Base-by-base conservation (phyloP, 208 protist genomes). In the Leishmania tarentolae region DNA sequence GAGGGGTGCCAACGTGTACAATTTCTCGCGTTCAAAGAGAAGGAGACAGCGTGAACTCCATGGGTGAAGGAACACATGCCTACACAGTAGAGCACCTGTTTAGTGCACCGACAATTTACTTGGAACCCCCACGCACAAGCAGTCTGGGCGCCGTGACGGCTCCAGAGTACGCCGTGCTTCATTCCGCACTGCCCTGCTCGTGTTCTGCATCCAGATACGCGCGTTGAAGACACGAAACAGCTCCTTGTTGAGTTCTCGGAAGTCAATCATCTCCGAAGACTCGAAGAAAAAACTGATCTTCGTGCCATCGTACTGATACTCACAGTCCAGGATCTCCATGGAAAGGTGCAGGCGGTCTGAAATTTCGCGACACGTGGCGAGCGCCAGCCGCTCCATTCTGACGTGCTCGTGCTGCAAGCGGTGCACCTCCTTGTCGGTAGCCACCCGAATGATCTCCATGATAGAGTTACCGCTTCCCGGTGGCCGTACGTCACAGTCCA, bases 181-280 rank as follows among this genome's bases (percentile, higher is more conserved):
- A 78, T 92, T 95, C 68, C 88, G 90, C 69, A 84, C 82, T 17
- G 82, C 46, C 2, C 68, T 83, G 79, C 94, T 96, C 0, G 90
- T 88, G 80, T 97, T 98, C 80, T 97, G 88, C 66, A 98, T 93
- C 95, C 95, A 98, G 75, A 98, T 96, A 70, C 95, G 92, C 13
- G 90, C 91, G 70, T 94, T 90, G 86, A 95, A 98, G 66, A 94
- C 85, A 75, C 93, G 90, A 78, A 88, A 97, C 0, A 98, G 84
- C 57, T 96, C 92, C 80, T 83, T 88, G 84, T 93, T 95, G 1
- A 98, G 86, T 21, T 87, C 76, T 0, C 93, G 87, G 76, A 98
- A 98, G 80, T 97, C 93, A 44, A 96, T 91, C 13, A 85, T 76
- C 35, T 83, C 80, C 4, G 80, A 66, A 9, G 95, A 85, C 3